Evolutionary conservation across 208 protist genomes (phyloP), one percentile per base, ranked within the genome.

Genomic region (Leishmania turanica): DNA sequence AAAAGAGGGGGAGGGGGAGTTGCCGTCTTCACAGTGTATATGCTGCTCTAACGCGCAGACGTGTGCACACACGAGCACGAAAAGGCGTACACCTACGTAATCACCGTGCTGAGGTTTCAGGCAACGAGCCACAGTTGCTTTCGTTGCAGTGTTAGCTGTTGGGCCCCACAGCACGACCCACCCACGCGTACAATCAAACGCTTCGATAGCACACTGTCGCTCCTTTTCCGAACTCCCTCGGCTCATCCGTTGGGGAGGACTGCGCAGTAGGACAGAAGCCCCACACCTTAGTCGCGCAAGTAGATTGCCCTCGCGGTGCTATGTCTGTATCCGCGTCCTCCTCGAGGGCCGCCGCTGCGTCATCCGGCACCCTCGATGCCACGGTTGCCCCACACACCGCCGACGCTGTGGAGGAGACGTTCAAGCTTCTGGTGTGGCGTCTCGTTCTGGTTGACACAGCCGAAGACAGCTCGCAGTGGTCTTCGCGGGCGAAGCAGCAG

Each of bases 401-500:
- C 1, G 68, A 83, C 27, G 17, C 70, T 2, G 54, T 31, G n/a
- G 31, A 27, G 8, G 84, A 89, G 75, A 87, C 78, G 66, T 95
- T 91, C 83, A 92, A 82, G 51, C 76, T 96, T 53, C 80, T 80
- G 58, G 85, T 97, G 31, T 82, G 56, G 13, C 89, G 92, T 51
- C 87, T 97, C n/a, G 88, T 88, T 54, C 84, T 97, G 60, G 89
- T 96, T 49, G 94, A 97, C 75, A 97, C 94, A 34, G 92, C 91
- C 21, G 94, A 97, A 85, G 94, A 96, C 72, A 88, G 51, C 42
- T 70, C 71, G 13, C 88, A 92, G 81, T 95, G 94, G 92, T 76
- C 90, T 17, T 78, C 78, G 21, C 88, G 94, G 40, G 92, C 87
- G 34, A 83, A 83, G 37, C 85, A 82, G 47, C 94, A 97, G 84